Percentiles rank a stretch among this genome's conserved stretches.
Conservation (phyloP, 768 basidiomycete genomes). For the Kondoa malvinella region DNA sequence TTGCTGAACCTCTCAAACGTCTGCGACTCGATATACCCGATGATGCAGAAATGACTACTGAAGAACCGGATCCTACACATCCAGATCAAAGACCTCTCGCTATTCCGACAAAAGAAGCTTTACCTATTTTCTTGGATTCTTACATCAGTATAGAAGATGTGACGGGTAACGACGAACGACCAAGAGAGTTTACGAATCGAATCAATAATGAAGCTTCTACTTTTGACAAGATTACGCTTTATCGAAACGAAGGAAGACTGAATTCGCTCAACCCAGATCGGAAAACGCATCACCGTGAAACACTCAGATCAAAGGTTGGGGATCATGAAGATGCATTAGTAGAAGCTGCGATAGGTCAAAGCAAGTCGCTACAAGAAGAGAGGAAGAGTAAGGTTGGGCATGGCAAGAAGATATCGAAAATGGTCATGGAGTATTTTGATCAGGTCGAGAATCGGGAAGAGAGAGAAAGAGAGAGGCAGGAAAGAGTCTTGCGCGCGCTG, state of each 20-base stretch:
- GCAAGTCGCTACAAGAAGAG: slow-evolving; percentile 32
- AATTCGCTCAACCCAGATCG: slow-evolving; percentile 35
- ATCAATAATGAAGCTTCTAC: slow-evolving; percentile 38
- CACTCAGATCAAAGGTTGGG: slow-evolving; percentile 9
- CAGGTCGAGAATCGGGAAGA: slow-evolving; percentile 47
- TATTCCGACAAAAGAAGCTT: slow-evolving; percentile 41
- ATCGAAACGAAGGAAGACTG: slow-evolving; percentile 39
- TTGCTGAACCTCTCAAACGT: background rate
- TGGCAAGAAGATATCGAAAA: slow-evolving; percentile 45
- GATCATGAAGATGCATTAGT: slow-evolving; percentile 34
- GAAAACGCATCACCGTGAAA: slow-evolving; percentile 16
- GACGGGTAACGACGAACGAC: slow-evolving; percentile 36
- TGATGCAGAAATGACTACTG: background rate
- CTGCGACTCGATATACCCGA: background rate
- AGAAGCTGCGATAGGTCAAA: slow-evolving; percentile 30
- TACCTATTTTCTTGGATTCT: slow-evolving; percentile 46
- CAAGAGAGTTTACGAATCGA: slow-evolving; percentile 9
- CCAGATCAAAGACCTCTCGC: slow-evolving; percentile 50
- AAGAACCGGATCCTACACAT: slow-evolving; percentile 33
- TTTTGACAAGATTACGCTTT: slow-evolving; percentile 36
- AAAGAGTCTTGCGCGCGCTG: slow-evolving; percentile 47
- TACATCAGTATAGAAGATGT: slow-evolving; percentile 42
- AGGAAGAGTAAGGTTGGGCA: slow-evolving; percentile 31
- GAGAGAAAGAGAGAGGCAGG: slow-evolving; percentile 44
- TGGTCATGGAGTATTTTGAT: slow-evolving; percentile 61